Percentiles rank a stretch among this genome's conserved stretches.
These are phyloP conservation scores for Calendula officinalis DNA, from an alignment of 129 eudicot genomes.

Conservation along the genomic window DNA sequence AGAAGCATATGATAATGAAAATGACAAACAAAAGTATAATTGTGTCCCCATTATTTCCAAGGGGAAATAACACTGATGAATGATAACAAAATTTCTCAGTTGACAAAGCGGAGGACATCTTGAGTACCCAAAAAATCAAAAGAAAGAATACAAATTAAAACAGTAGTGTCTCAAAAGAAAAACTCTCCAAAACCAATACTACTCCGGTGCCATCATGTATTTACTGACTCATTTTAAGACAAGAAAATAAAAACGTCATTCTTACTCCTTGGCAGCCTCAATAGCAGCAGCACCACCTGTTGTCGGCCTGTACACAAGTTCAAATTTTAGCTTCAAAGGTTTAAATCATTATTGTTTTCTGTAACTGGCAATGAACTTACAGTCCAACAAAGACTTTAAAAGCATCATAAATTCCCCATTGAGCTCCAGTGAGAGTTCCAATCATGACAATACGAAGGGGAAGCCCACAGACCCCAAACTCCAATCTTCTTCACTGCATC, in stretches of 20 bases:
- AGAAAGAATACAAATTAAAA: constrained; percentile 23
- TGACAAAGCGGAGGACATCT: constrained; percentile 23
- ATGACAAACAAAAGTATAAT: constrained; percentile 5
- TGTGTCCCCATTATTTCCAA: constrained; percentile 29
- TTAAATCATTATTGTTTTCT: not conserved
- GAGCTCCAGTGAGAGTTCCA: constrained; percentile 98
- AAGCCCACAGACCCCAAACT: constrained; percentile 75
- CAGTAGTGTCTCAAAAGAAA: constrained; percentile 10
- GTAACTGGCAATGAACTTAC: constrained; percentile 48
- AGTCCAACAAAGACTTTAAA: constrained; percentile 96
- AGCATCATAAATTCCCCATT: constrained; percentile 97
- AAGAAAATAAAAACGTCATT: not conserved
- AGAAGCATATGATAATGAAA: not conserved
- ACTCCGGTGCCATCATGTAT: constrained; percentile 17
- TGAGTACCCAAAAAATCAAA: constrained; percentile 13
- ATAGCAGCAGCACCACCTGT: constrained; percentile 80
- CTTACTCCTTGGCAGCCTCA: constrained; percentile 48
- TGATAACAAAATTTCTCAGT: constrained; percentile 30
- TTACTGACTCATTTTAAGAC: constrained; percentile 31
- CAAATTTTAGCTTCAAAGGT: not conserved
- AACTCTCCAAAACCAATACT: constrained; percentile 32
- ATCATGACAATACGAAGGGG: constrained; percentile 99
- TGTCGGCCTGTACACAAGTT: constrained; percentile 64
- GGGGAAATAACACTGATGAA: constrained; percentile 13
- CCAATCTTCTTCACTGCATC: constrained; percentile 97